Base-by-base conservation (phyloP, 1,284 basidiomycete genomes). In the Sanghuangporus sanghuang region DNA sequence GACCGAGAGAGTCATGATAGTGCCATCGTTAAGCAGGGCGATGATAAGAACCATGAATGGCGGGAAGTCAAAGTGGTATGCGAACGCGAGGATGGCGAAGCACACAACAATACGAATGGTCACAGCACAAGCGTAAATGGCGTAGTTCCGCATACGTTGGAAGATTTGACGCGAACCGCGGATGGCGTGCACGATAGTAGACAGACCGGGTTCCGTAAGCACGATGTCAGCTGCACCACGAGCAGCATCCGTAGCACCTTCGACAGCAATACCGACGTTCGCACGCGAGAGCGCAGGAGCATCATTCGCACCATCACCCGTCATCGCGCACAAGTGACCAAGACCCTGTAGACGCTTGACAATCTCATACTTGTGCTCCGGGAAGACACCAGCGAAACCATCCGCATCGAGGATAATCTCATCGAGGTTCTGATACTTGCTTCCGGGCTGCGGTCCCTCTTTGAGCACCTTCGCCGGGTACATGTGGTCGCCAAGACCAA, bases 41-140 rank as follows among this genome's bases (percentile, higher is more conserved):
- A 98, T 96, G 78, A 98, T 93, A 76, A 98, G 90, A 68, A 98
- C 89, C 96, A 98, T 98, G 88, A 98, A 98, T 16, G 96, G 95
- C 72, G 96, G 96, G 93, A 98, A 98, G 78, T 96, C 92, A 77
- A 95, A 95, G 82, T 91, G 88, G 89, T 95, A 98, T 65, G 90
- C 90, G 75, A 98, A 98, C 59, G 93, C 92, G 74, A 98, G 85
- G 78, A 98, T 88, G 70, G 95, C 87, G 80, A 98, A 98, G 78
- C 93, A 96, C 70, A 97, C 92, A 69, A 98, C 95, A 76, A 98
- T 96, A 92, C 96, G 95, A 79, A 97, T 97, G 68, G 95, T 96
- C 72, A 97, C 93, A 65, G 93, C 89, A 75, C 91, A 94, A 57
- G 90, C 90, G 73, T 89, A 90, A 83, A 96, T 95, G 71, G 93